Percentiles rank a stretch among this genome's conserved stretches.
phyloP scores from a whole-genome alignment of 139 green algal species.

The Chlorella sorokiniana region DNA sequence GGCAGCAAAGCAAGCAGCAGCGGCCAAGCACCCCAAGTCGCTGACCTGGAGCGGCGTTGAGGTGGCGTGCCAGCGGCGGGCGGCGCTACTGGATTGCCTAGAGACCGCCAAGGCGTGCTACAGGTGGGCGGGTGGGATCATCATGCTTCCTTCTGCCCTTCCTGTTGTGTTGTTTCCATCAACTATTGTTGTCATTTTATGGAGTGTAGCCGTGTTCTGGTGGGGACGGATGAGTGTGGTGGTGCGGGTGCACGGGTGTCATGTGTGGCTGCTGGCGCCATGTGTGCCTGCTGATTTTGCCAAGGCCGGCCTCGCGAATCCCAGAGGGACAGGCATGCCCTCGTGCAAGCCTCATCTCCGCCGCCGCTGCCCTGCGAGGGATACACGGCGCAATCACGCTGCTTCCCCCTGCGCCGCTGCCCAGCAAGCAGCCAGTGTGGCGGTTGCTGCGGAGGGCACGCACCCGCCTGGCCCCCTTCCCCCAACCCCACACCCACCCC shows the following conservation, averaged over 20 bases:
- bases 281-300: too few relatives aligned
- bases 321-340: too few relatives aligned
- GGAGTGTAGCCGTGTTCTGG: not conserved
- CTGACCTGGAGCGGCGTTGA: conserved; percentile 40
- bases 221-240: not conserved
- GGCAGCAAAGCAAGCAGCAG: not conserved
- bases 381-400: not conserved
- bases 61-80: conserved; percentile 47
- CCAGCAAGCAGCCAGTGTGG: too few relatives aligned
- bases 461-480: too few relatives aligned
- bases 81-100: conserved; percentile 66
- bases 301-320: too few relatives aligned
- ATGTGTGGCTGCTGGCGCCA: not conserved
- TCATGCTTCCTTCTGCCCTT: not conserved
- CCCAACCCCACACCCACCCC: not conserved
- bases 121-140: conserved; percentile 18
- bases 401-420: not conserved
- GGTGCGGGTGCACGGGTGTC: not conserved
- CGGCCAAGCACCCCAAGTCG: conserved; percentile 11
- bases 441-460: too few relatives aligned
- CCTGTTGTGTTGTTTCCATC: not conserved
- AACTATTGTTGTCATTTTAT: not conserved
- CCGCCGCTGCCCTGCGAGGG: too few relatives aligned
- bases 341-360: too few relatives aligned
- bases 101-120: conserved; percentile 53